Evolutionary conservation across 805 yeast species (phyloP).

Genomic region (Metschnikowia cerradonensis): DNA sequence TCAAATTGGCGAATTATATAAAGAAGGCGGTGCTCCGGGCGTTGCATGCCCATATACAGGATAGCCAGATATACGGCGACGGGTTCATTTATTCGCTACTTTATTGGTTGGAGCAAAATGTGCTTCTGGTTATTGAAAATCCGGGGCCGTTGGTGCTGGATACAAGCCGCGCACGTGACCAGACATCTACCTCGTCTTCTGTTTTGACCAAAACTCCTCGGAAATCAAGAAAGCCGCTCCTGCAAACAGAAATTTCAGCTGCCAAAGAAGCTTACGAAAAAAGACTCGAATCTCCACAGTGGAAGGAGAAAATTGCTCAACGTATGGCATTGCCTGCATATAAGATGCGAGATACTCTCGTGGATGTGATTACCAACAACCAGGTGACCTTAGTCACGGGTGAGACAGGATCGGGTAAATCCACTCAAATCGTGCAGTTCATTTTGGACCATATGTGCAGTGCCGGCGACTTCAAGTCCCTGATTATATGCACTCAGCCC

Average conservation of each 20-base stretch:
- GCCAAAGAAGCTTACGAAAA: neutral
- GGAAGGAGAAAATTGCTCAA: neutral
- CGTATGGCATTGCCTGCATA: conserved; percentile 81
- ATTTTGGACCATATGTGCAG: conserved; percentile 62
- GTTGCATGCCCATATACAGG: conserved; percentile 41
- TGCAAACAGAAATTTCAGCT: neutral
- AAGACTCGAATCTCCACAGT: neutral
- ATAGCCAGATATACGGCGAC: conserved; percentile 56
- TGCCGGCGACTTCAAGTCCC: conserved; percentile 47
- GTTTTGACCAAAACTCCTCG: neutral
- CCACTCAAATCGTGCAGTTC: conserved; percentile 92
- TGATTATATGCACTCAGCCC: conserved; percentile 88
- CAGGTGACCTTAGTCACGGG: conserved; percentile 82
- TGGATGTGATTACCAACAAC: conserved; percentile 51
- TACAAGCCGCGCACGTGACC: neutral
- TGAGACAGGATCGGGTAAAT: conserved; percentile 97
- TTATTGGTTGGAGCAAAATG: conserved; percentile 74
- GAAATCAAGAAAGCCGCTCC: neutral
- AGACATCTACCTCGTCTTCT: neutral
- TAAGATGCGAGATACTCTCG: conserved; percentile 55
- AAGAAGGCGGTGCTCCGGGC: conserved; percentile 53
- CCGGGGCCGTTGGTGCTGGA: conserved; percentile 62
- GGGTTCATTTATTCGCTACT: conserved; percentile 62
- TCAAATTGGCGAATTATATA: conserved; percentile 65
- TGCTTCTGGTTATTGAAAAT: conserved; percentile 52